A percentile compares a stretch with the other conserved stretches of the same genome.
These are phyloP conservation scores for Auricularia cornea DNA, from an alignment of 768 basidiomycete species.

Conservation along the genomic window DNA sequence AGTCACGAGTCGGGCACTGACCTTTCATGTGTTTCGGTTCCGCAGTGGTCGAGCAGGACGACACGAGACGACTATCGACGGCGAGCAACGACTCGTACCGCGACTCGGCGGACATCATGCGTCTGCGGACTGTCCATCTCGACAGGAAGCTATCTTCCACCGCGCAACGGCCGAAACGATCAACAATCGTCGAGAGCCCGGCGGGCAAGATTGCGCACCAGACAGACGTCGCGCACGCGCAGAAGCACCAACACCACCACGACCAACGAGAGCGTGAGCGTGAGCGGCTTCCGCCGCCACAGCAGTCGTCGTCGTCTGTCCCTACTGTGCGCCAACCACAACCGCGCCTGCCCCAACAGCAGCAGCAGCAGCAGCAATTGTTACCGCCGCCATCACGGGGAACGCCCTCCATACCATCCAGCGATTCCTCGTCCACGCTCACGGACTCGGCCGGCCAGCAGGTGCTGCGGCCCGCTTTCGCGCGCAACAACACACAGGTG, in stretches of 20 bases:
- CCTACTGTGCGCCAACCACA: slow-evolving; percentile 8
- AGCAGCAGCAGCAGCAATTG: slow-evolving; percentile 21
- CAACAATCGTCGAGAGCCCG: slow-evolving; percentile 93
- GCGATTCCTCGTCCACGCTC: slow-evolving; percentile 3
- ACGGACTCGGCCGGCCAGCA: slow-evolving; percentile 22
- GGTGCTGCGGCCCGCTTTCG: slow-evolving; percentile 57
- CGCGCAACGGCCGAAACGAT: slow-evolving; percentile 83
- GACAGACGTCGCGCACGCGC: slow-evolving; percentile 44
- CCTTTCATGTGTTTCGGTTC: not conserved
- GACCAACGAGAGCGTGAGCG: slow-evolving; percentile 1
- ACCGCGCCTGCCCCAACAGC: slow-evolving; percentile 5
- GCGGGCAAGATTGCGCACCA: slow-evolving; percentile 78
- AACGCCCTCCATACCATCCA: slow-evolving; percentile 5
- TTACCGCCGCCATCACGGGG: slow-evolving; percentile 25
- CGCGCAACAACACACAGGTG: slow-evolving; percentile 76
- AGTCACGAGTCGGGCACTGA: slow-evolving; percentile 7
- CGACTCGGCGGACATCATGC: slow-evolving; percentile 83
- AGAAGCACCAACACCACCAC: slow-evolving; percentile 16
- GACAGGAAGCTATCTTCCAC: slow-evolving; percentile 94
- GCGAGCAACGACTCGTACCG: slow-evolving; percentile 68
- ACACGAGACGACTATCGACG: slow-evolving; percentile 18
- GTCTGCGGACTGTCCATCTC: slow-evolving; percentile 81
- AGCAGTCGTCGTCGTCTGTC: not conserved
- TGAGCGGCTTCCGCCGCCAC: slow-evolving; percentile 5
- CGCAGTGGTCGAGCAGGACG: not conserved